Evolutionary conservation across 23 red algal species (phyloP).

Genomic region (Gracilaria gracilis): DNA sequence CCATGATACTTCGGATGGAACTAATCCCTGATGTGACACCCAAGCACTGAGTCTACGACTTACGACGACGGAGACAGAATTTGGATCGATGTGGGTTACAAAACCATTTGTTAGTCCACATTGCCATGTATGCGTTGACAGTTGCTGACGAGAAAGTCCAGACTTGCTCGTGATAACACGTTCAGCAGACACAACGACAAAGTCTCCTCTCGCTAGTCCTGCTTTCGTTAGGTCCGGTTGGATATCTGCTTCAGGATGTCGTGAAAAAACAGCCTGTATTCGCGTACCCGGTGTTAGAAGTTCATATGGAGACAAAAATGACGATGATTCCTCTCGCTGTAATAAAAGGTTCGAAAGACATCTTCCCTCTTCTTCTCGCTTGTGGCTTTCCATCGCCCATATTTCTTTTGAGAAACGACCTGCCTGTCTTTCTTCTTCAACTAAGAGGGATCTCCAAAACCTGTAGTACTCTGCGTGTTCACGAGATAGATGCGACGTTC

Average conservation of each 20-base stretch:
- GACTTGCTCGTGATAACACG: constrained; percentile 1
- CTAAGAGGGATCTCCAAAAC: constrained; percentile 54
- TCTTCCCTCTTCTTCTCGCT: constrained; percentile 61
- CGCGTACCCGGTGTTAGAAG: constrained; percentile 1
- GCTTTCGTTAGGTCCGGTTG: constrained; percentile 14
- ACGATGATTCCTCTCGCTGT: neutral
- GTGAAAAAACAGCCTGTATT: neutral
- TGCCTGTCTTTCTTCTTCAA: constrained; percentile 54
- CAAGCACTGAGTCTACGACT: constrained; percentile 51
- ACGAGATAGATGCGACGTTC: constrained; percentile 22
- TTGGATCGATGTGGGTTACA: constrained; percentile 12
- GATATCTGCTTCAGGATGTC: neutral
- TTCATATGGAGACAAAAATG: neutral
- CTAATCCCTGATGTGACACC: constrained; percentile 29
- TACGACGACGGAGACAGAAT: constrained; percentile 26
- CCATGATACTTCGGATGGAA: constrained; percentile 50
- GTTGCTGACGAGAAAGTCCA: neutral
- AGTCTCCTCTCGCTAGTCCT: constrained; percentile 61
- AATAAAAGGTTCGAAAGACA: constrained; percentile 48
- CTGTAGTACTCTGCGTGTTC: constrained; percentile 50
- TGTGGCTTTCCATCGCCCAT: constrained; percentile 54
- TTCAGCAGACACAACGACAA: constrained; percentile 76
- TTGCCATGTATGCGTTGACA: constrained; percentile 30
- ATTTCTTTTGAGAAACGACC: constrained; percentile 40
- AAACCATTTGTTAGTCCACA: constrained; percentile 76